A percentile compares a stretch with the other conserved stretches of the same genome.
Conservation (phyloP, 2,329 filamentous ascomycete species). For the Thielaviopsis populi region DNA sequence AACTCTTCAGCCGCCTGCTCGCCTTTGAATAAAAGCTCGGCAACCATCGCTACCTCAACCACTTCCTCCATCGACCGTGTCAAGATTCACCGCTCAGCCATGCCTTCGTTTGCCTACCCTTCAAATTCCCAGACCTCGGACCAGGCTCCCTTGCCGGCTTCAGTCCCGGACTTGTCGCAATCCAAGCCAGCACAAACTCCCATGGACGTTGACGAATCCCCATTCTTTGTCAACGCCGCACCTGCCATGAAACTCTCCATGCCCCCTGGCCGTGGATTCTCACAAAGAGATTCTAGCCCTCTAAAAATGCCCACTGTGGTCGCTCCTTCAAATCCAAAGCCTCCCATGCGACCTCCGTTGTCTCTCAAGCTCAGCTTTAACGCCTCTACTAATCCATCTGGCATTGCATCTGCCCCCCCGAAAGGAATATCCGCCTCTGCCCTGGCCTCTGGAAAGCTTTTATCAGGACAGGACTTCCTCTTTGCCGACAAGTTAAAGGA, state of each 20-base stretch:
- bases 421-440: constrained; percentile 4
- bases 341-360: constrained; percentile 23
- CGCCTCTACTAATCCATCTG: constrained; percentile 19
- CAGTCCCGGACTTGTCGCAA: constrained; percentile 16
- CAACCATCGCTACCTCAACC: not conserved
- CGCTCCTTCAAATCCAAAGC: not conserved
- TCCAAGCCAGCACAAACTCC: constrained; percentile 17
- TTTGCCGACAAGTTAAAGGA: constrained; percentile 38
- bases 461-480: constrained; percentile 33
- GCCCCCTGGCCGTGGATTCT: constrained; percentile 3
- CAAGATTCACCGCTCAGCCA: constrained; percentile 7
- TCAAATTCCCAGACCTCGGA: not conserved
- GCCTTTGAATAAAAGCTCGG: not conserved
- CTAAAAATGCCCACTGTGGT: not conserved
- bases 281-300: not conserved
- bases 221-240: constrained; percentile 19
- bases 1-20: not conserved
- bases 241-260: constrained; percentile 29
- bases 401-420: constrained; percentile 19
- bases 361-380: constrained; percentile 32
- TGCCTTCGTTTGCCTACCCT: constrained; percentile 3
- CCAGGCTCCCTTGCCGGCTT: not conserved
- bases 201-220: constrained; percentile 29
- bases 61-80: not conserved
- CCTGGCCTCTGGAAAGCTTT: not conserved